Evolutionary conservation across 257 asterid genomes (phyloP), one percentile per base, ranked within the genome.

Genomic region (Cruciata laevipes): DNA sequence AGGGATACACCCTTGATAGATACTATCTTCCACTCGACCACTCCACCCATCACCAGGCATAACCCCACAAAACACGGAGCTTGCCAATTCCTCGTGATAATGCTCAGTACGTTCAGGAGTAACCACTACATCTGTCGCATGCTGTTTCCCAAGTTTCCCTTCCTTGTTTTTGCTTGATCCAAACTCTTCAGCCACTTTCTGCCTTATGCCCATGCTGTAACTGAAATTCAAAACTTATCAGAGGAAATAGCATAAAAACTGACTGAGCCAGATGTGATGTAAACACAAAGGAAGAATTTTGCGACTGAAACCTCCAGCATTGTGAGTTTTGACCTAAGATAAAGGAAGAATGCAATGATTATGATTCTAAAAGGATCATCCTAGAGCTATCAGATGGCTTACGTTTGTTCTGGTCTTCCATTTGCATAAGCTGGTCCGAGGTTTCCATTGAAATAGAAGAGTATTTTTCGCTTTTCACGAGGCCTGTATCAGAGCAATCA

Each of bases 41-140:
- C 99, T 90, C 99, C 99, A 94, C 49, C 99, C 99, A 68, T 94
- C 99, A 73, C 99, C 99, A 33, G 99, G 99, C 99, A 94, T 90
- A 42, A 94, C 97, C 71, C 99, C 99, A 69, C 99, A 94, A 69
- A 94, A 94, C 58, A 72, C 63, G 10, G 99, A 90, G 65, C 69
- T 90, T 16, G 89, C 96, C 74, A 94, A 61, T 76, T 88, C 95
- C 70, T 78, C 84, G 5, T 85, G 85, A 69, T 94, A 94, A 77
- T 85, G 75, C 14, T 82, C 83, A 53, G 86, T 72, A 53, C 97
- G 99, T 40, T 70, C 12, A 33, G 92, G 77, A 71, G 95, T 94
- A 78, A 94, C 99, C 16, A 86, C 74, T 67, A 88, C 97, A 75
- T 94, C 97, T 42, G 82, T 53, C 7, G 85, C 74, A 8, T 88